Percentiles rank a stretch among this genome's conserved stretches.
phyloP scores from a whole-genome alignment of 192 early-diverging fungal genomes.

The Coemansia sp. region DNA sequence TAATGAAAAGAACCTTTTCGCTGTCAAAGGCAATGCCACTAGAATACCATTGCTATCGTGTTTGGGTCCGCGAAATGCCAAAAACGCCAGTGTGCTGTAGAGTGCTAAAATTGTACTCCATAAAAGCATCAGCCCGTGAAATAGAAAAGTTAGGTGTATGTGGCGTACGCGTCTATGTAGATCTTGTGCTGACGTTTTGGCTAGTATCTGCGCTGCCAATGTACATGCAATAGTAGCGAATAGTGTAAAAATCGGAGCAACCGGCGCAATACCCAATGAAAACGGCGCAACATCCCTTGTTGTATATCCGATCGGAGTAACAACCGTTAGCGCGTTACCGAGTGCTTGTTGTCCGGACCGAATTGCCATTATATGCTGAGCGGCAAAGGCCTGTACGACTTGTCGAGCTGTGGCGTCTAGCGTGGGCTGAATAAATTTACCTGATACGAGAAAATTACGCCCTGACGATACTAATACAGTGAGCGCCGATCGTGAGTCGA shows the following conservation, averaged over 20 bases:
- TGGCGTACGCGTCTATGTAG: slow-evolving; percentile 1
- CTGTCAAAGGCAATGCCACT: slow-evolving; percentile 7
- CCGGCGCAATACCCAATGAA: slow-evolving; percentile 14
- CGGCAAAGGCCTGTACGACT: background rate
- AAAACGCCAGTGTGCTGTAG: slow-evolving; percentile 11
- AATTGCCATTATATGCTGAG: background rate
- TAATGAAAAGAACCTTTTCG: slow-evolving; percentile 12
- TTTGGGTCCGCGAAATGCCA: slow-evolving; percentile 11
- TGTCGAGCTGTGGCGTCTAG: slow-evolving; percentile 10
- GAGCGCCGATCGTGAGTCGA: background rate
- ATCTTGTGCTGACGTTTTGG: slow-evolving; percentile 5
- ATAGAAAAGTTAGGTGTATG: background rate
- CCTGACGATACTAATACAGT: slow-evolving; percentile 10
- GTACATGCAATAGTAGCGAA: slow-evolving; percentile 13
- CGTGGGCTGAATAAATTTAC: slow-evolving; percentile 6
- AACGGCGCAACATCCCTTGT: slow-evolving; percentile 13
- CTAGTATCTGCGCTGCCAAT: slow-evolving; percentile 2
- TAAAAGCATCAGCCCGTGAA: background rate
- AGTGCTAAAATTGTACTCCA: slow-evolving; percentile 15
- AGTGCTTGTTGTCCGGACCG: background rate
- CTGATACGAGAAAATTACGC: background rate
- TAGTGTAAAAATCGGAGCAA: slow-evolving; percentile 8
- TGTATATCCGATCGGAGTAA: slow-evolving; percentile 9
- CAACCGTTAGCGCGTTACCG: background rate
- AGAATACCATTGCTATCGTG: background rate